Percentiles rank a stretch among this genome's conserved stretches.
These are phyloP conservation scores for Pseudotsuga menziesii DNA, from an alignment of 75 land plant genomes.

Conservation along the genomic window DNA sequence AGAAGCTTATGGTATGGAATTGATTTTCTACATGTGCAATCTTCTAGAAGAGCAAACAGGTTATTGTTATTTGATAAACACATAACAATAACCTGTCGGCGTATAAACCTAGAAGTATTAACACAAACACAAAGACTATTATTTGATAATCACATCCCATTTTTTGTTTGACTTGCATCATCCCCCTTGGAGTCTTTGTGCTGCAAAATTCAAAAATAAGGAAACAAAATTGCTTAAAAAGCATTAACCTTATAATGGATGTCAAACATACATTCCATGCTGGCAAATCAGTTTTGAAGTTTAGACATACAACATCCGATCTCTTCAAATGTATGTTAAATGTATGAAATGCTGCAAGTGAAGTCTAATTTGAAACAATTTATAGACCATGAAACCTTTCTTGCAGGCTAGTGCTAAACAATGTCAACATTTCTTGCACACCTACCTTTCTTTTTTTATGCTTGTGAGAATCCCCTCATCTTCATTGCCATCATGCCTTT, in stretches of 20 bases:
- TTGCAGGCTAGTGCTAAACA: background rate
- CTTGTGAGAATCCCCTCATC: slow-evolving; percentile 74
- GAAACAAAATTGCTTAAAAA: background rate
- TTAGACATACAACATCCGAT: background rate
- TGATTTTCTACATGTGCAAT: too few relatives aligned
- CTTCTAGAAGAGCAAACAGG: too few relatives aligned
- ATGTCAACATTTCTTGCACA: background rate
- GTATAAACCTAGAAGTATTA: too few relatives aligned
- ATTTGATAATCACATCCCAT: slow-evolving; percentile 9
- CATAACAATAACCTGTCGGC: too few relatives aligned
- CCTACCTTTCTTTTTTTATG: slow-evolving; percentile 61
- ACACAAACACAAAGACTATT: slow-evolving; percentile 5
- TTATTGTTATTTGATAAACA: too few relatives aligned
- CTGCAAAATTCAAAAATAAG: slow-evolving; percentile 6
- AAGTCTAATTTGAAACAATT: background rate
- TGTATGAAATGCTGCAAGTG: background rate
- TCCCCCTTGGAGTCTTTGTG: slow-evolving; percentile 15
- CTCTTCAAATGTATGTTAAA: background rate
- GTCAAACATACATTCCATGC: background rate
- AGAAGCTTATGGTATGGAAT: too few relatives aligned
- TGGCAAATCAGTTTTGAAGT: background rate
- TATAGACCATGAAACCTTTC: background rate
- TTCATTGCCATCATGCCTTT: slow-evolving; percentile 85
- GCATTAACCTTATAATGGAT: background rate
- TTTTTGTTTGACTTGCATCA: slow-evolving; percentile 14